Evolutionary conservation across 106 monocot species (phyloP), one percentile per base, ranked within the genome.

Genomic region (Phalaenopsis aphrodite): DNA sequence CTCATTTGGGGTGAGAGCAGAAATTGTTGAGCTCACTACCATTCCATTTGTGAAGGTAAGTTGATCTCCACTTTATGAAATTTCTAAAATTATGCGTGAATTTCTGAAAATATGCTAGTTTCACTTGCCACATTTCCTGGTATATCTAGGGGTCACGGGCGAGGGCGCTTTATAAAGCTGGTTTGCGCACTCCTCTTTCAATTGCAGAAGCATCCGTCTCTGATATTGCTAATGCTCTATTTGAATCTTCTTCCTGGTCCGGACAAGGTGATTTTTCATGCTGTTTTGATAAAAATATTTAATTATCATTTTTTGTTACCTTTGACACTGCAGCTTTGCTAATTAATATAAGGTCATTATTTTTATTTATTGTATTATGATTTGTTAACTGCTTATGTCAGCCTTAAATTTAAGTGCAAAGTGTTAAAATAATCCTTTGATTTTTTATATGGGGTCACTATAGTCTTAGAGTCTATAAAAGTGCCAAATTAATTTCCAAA

Each of bases 1-100:
- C 81, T 99, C 94, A 74, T 99, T 99, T 89, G 98, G 98, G 78
- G 98, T 99, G 48, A 92, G 93, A 82, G 92, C 98, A 55, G 98
- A 99, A 82, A 99, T 99, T 75, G 98, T 82, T 46, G 98, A 99
- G 85, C 92, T 99, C 42, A 99, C 98, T 17, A 86, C 85, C 41
- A 99, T 99, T 80, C 92, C 98, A 36, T 87, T 85, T 85, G 94
- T 99, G 17, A 99, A 99, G 86, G 96, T 96, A 78, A 82, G 48
- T 8, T 69, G 18, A 39, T 52, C 24, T 83, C 9, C 43, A 8
- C 72, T 82, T 12, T 48, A 66, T 48, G 23, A 12, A 19, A 46
- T 18, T 36, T 45, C 8, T 47, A 1, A 42, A 5, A 19, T 41
- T 21, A 42, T 42, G 9, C 2, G 56, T n/a, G 69, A 79, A 5